phyloP scores from a whole-genome alignment of 805 yeast genomes.

The Ogataea parapolymorpha region DNA sequence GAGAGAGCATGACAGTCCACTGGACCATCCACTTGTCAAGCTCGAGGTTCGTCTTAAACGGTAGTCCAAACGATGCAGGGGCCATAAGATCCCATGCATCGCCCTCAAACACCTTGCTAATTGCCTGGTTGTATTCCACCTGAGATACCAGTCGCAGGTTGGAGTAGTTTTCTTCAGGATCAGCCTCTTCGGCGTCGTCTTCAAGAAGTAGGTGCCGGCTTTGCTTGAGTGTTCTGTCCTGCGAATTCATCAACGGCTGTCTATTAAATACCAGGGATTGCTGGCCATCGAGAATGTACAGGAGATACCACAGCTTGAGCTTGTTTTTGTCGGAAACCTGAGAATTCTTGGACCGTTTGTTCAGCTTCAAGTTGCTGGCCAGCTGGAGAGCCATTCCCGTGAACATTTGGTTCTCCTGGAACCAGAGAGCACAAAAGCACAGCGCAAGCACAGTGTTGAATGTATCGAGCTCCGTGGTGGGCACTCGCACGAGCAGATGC shows the following conservation, averaged over 20 bases:
- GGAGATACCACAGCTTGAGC: slow-evolving; percentile 61
- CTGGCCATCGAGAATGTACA: slow-evolving; percentile 65
- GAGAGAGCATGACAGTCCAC: slow-evolving; percentile 68
- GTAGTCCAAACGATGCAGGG: slow-evolving; percentile 63
- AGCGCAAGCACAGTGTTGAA: slow-evolving; percentile 62
- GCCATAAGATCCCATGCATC: slow-evolving; percentile 59
- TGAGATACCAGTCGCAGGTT: slow-evolving; percentile 64
- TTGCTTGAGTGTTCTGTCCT: slow-evolving; percentile 43
- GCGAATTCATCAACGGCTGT: slow-evolving; percentile 48
- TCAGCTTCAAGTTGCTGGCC: slow-evolving; percentile 52
- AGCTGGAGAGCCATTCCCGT: slow-evolving; percentile 66
- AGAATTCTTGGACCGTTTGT: slow-evolving; percentile 21
- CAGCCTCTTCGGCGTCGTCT: slow-evolving; percentile 1
- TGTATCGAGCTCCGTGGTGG: slow-evolving; percentile 44
- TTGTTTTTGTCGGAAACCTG: slow-evolving; percentile 38
- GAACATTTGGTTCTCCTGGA: slow-evolving; percentile 60
- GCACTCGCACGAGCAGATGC: slow-evolving; percentile 34
- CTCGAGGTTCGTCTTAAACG: slow-evolving; percentile 63
- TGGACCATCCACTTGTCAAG: slow-evolving; percentile 78
- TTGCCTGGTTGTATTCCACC: slow-evolving; percentile 64
- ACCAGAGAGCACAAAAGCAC: slow-evolving; percentile 67
- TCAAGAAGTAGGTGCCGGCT: slow-evolving; percentile 38
- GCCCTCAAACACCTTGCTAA: slow-evolving; percentile 53
- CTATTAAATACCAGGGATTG: slow-evolving; percentile 60
- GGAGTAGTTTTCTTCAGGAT: slow-evolving; percentile 29